Conservation (phyloP, 257 asterid species). For the Ocimum tenuiflorum region DNA sequence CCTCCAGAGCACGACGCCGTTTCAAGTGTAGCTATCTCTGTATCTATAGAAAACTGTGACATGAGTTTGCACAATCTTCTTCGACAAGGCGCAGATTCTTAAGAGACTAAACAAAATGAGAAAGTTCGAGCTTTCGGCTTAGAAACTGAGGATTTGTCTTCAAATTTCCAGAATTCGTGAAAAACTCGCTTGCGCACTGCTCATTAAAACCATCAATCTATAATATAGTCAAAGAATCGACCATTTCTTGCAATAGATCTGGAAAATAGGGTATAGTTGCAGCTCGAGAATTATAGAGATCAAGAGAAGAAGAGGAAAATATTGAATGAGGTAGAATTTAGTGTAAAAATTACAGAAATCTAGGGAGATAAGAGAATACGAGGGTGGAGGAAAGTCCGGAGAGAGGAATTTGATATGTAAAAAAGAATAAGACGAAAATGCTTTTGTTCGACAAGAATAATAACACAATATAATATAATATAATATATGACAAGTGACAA, state of each 20-base stretch:
- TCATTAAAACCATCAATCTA: slow-evolving; percentile 10
- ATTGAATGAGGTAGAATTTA: neutral
- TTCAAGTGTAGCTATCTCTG: slow-evolving; percentile 29
- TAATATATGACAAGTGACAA: too few species aligned
- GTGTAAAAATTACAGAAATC: slow-evolving; percentile 9
- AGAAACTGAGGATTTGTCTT: neutral
- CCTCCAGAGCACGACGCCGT: slow-evolving; percentile 33
- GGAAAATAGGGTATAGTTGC: neutral
- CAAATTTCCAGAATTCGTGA: slow-evolving; percentile 2
- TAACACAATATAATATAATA: too few species aligned
- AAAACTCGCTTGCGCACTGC: slow-evolving; percentile 8
- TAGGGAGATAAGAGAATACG: slow-evolving; percentile 10
- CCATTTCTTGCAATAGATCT: neutral
- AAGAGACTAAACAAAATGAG: neutral
- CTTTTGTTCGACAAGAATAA: neutral
- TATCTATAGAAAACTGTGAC: slow-evolving; percentile 20
- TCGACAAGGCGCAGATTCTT: neutral
- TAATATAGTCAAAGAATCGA: neutral
- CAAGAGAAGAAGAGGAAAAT: neutral
- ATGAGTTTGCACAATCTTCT: neutral
- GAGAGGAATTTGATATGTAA: neutral
- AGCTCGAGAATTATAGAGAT: neutral
- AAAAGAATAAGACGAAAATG: neutral
- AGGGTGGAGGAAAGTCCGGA: neutral
- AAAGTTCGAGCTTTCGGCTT: neutral